Conservation (phyloP, 768 basidiomycete genomes). For the Arthromyces matolae region DNA sequence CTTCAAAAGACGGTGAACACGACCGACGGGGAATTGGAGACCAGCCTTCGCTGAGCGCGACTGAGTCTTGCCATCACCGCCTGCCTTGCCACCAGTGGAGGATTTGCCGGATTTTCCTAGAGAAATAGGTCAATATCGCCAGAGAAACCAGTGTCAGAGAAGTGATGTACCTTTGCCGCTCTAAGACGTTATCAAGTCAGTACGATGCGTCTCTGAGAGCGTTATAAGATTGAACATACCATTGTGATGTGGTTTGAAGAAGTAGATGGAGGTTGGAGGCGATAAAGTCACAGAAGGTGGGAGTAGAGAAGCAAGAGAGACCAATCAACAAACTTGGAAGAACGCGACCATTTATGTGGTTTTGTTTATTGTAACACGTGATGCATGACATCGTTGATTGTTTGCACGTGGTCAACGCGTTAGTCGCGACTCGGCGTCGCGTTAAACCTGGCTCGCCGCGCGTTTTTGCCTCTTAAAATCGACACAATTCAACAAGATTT, state of each 20-base stretch:
- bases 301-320: conserved; percentile 32
- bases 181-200: conserved; percentile 18
- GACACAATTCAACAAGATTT: too few species aligned
- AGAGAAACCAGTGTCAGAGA: neutral
- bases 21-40: conserved; percentile 88
- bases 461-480: too few species aligned
- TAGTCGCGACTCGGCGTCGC: too few species aligned
- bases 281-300: conserved; percentile 35
- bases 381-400: conserved; percentile 5
- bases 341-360: conserved; percentile 42
- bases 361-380: conserved; percentile 32
- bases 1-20: conserved; percentile 88
- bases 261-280: conserved; percentile 15
- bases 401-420: conserved; percentile 4
- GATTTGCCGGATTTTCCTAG: conserved; percentile 60
- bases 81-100: conserved; percentile 66
- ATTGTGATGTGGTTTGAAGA: conserved; percentile 21
- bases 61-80: conserved; percentile 49
- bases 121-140: conserved; percentile 5
- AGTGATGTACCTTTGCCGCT: conserved; percentile 35
- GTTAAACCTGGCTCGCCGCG: too few species aligned
- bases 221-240: conserved; percentile 15
- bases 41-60: conserved; percentile 76
- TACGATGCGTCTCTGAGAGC: neutral
- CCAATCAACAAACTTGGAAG: conserved; percentile 27